These are phyloP conservation scores for Neurospora terricola DNA, from an alignment of 495 filamentous ascomycete species.

Conservation along the genomic window DNA sequence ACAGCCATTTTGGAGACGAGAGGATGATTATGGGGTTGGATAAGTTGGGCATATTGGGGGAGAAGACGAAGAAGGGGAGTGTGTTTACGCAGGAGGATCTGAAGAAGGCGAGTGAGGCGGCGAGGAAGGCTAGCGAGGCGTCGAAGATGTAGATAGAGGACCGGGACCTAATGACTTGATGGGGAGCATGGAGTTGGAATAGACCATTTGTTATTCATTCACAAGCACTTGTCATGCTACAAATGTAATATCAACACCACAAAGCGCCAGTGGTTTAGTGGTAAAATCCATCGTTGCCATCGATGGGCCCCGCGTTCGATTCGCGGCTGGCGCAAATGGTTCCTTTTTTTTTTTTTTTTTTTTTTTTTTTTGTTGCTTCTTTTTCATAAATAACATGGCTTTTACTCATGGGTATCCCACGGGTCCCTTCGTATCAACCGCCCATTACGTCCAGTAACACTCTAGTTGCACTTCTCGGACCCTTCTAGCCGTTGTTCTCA, in stretches of 20 bases:
- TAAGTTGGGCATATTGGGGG: constrained; percentile 49
- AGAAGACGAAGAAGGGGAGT: constrained; percentile 42
- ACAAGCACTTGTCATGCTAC: background rate
- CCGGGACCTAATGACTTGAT: background rate
- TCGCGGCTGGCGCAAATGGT: background rate
- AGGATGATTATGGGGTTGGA: constrained; percentile 54
- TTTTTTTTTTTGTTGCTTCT: background rate
- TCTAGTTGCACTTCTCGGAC: background rate
- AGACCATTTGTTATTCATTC: background rate
- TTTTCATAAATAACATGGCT: too few species aligned
- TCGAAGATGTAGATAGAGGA: constrained; percentile 34
- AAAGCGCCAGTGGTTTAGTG: background rate
- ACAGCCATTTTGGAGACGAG: constrained; percentile 73
- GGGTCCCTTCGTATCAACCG: background rate
- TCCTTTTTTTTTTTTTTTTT: background rate
- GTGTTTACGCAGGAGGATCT: constrained; percentile 49
- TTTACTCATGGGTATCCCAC: background rate
- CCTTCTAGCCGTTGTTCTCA: background rate
- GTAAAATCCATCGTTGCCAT: background rate
- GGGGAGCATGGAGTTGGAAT: background rate
- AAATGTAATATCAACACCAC: background rate
- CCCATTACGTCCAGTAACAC: background rate
- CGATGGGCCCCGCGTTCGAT: background rate
- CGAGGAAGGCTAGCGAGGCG: background rate
- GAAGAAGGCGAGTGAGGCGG: constrained; percentile 34